Percentiles rank a stretch among this genome's conserved stretches.
Conservation (phyloP, 208 protist species). For the Acanthamoeba healyi region DNA sequence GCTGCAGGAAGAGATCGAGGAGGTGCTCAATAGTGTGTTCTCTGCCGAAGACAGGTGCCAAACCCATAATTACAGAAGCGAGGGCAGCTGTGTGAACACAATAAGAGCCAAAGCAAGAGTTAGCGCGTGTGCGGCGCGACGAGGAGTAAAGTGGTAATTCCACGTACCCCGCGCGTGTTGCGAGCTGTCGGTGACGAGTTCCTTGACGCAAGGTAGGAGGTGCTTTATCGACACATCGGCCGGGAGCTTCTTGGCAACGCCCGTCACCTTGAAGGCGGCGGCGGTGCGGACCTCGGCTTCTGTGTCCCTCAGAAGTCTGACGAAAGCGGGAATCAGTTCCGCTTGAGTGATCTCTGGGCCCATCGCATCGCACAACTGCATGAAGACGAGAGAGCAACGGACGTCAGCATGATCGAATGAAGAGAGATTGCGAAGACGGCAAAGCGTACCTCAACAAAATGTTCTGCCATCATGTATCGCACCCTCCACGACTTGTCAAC, state of each 20-base stretch:
- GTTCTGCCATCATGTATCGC: constrained; percentile 98
- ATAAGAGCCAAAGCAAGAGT: neutral
- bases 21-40: constrained; percentile 91
- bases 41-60: constrained; percentile 91
- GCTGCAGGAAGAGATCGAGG: constrained; percentile 92
- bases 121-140: neutral
- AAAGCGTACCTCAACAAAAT: constrained; percentile 90
- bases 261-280: constrained; percentile 90
- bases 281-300: constrained; percentile 94
- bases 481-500: constrained; percentile 98
- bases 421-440: too few relatives aligned
- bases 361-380: constrained; percentile 77
- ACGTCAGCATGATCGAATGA: neutral
- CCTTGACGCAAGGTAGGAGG: constrained; percentile 88
- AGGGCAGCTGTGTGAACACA: constrained; percentile 84
- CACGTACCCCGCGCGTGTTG: constrained; percentile 90
- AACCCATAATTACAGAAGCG: constrained; percentile 90
- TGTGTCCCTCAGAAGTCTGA: constrained; percentile 91
- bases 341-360: constrained; percentile 84
- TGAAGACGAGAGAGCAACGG: neutral
- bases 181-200: constrained; percentile 88
- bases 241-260: constrained; percentile 81
- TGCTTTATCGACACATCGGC: constrained; percentile 83
- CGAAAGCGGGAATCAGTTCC: constrained; percentile 89
- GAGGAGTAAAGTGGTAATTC: neutral